A percentile compares a stretch with the other conserved stretches of the same genome.
Conservation (phyloP, 495 filamentous ascomycete genomes). For the Hamigera avellanea region DNA sequence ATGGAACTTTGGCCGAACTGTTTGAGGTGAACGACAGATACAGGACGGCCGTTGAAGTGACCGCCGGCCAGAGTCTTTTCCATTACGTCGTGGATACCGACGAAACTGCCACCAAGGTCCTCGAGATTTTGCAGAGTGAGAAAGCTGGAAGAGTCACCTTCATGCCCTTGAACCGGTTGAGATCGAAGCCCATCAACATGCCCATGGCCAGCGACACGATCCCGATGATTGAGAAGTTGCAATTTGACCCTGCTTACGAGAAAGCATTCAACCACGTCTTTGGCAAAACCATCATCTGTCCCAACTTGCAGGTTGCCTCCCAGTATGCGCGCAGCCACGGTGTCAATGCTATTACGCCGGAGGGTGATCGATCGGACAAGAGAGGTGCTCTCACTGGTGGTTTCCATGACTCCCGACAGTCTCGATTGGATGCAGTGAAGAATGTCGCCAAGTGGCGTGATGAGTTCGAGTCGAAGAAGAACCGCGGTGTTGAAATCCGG, state of each 20-base stretch:
- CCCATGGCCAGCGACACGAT: constrained; percentile 80
- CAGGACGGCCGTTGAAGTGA: constrained; percentile 82
- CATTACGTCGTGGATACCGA: constrained; percentile 95
- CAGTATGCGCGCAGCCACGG: constrained; percentile 86
- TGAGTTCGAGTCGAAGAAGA: constrained; percentile 55
- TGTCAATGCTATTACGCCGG: constrained; percentile 84
- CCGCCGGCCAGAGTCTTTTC: constrained; percentile 85
- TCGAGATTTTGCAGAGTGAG: constrained; percentile 67
- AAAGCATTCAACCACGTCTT: constrained; percentile 88
- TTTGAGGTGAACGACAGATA: constrained; percentile 77
- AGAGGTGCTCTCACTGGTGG: constrained; percentile 90
- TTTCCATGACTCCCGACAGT: constrained; percentile 73
- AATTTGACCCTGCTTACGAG: constrained; percentile 65
- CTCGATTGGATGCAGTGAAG: constrained; percentile 72
- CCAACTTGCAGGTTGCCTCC: constrained; percentile 69
- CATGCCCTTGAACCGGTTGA: constrained; percentile 79
- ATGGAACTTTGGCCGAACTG: constrained; percentile 86
- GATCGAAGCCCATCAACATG: constrained; percentile 54
- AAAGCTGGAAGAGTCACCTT: constrained; percentile 86
- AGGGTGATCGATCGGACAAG: constrained; percentile 88
- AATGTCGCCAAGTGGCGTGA: constrained; percentile 63
- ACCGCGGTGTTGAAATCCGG: constrained; percentile 44
- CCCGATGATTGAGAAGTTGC: constrained; percentile 75
- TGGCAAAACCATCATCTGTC: constrained; percentile 89
- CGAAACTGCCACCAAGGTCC: constrained; percentile 68